Percentiles rank a stretch among this genome's conserved stretches.
Conservation (phyloP, 1,284 basidiomycete species). For the Sporisorium reilianum region DNA sequence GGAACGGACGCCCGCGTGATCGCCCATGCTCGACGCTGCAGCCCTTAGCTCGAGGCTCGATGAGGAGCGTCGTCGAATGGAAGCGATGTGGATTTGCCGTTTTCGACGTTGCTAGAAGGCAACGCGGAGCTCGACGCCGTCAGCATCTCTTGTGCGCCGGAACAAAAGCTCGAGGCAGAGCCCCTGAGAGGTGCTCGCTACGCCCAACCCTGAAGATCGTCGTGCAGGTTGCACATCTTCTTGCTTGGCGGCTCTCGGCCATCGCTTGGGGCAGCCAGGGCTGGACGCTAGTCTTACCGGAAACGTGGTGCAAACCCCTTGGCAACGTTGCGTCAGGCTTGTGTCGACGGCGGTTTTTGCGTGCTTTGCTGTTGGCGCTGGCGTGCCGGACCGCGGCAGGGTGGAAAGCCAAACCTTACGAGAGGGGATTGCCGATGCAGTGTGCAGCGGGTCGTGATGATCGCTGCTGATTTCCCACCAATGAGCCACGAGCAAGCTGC, state of each 20-base stretch:
- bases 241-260: too few relatives aligned
- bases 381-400: conserved; percentile 9
- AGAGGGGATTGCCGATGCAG: conserved; percentile 12
- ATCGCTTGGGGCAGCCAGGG: too few relatives aligned
- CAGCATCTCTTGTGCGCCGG: too few relatives aligned
- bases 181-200: too few relatives aligned
- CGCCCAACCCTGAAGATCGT: conserved; percentile 3
- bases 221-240: not conserved
- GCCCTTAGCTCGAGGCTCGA: not conserved
- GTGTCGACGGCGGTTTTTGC: conserved; percentile 1
- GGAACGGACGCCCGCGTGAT: not conserved
- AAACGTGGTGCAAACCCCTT: not conserved
- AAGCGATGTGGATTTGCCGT: not conserved
- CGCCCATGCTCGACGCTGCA: conserved; percentile 5
- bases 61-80: too few relatives aligned
- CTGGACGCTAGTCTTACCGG: too few relatives aligned
- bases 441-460: conserved; percentile 22
- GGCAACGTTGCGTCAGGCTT: not conserved
- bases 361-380: not conserved
- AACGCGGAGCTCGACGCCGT: too few relatives aligned
- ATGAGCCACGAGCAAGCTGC: conserved; percentile 1
- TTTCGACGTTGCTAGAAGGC: too few relatives aligned
- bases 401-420: too few relatives aligned
- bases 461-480: conserved; percentile 10
- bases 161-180: too few relatives aligned